phyloP scores from a whole-genome alignment of 805 yeast genomes.

The Spathaspora sp. region DNA sequence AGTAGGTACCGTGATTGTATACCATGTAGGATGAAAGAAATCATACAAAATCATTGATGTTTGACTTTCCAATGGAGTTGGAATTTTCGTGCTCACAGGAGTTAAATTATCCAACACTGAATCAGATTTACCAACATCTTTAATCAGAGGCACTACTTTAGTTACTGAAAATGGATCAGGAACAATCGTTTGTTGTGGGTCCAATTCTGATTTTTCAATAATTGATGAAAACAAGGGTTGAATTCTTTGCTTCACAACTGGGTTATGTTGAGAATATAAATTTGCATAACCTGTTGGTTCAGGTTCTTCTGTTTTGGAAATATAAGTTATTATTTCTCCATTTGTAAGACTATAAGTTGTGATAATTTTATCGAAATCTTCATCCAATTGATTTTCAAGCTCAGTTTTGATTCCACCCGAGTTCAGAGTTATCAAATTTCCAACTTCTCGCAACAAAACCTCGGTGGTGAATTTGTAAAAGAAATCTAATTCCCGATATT shows the following conservation, averaged over 20 bases:
- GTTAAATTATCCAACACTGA: constrained; percentile 29
- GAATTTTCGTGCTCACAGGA: constrained; percentile 28
- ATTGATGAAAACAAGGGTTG: constrained; percentile 79
- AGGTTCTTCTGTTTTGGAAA: constrained; percentile 30
- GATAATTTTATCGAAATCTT: constrained; percentile 61
- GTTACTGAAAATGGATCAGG: constrained; percentile 68
- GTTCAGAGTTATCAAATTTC: constrained; percentile 7
- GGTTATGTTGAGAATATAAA: constrained; percentile 29
- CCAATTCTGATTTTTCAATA: constrained; percentile 65
- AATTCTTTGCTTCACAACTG: constrained; percentile 47
- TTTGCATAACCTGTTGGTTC: constrained; percentile 19
- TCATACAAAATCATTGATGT: constrained; percentile 35
- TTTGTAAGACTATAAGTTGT: constrained; percentile 47
- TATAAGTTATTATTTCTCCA: constrained; percentile 53
- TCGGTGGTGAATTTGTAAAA: constrained; percentile 64
- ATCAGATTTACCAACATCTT: constrained; percentile 16
- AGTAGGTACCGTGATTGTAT: constrained; percentile 38
- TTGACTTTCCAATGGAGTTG: constrained; percentile 26
- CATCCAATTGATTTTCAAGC: constrained; percentile 42
- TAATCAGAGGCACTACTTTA: constrained; percentile 55
- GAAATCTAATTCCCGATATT: constrained; percentile 54
- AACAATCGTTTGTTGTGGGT: constrained; percentile 64
- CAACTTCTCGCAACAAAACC: constrained; percentile 57
- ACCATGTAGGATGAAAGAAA: constrained; percentile 45
- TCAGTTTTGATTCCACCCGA: constrained; percentile 19